phyloP scores from a whole-genome alignment of 129 eudicot genomes.

The Chrysanthemum makinoi region DNA sequence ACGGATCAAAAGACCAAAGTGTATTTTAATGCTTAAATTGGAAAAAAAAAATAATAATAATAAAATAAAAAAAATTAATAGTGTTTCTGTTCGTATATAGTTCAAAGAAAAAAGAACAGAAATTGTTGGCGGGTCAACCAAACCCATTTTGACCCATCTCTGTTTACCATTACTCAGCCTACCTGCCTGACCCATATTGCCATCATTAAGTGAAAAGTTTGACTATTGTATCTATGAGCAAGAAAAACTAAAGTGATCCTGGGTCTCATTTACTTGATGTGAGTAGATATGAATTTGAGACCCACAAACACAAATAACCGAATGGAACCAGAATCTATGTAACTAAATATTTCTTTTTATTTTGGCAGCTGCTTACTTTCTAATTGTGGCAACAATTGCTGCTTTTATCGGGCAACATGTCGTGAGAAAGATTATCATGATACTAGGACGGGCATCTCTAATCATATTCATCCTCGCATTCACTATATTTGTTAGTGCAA shows the following conservation, averaged over 20 bases:
- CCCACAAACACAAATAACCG: no score
- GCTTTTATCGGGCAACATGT: constrained; percentile 92
- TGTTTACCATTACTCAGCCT: no score
- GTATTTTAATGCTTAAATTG: background rate
- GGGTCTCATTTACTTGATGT: background rate
- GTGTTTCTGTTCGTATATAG: no score
- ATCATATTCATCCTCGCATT: constrained; percentile 87
- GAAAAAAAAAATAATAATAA: no score
- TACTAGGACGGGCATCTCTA: constrained; percentile 86
- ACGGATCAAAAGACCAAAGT: background rate
- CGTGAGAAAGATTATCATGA: constrained; percentile 64
- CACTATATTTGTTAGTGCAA: constrained; percentile 85
- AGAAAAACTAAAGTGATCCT: background rate
- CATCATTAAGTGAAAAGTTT: no score
- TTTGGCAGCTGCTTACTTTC: constrained; percentile 72
- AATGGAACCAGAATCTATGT: background rate
- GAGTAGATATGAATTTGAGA: background rate
- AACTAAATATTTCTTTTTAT: background rate
- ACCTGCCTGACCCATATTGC: background rate
- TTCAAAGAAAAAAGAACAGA: background rate
- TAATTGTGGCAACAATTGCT: constrained; percentile 76
- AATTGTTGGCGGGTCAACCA: background rate
- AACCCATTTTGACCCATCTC: background rate
- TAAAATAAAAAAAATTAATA: no score
- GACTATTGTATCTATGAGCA: no score